These are phyloP conservation scores for Pseudogymnoascus sp. DNA, from an alignment of 2,329 filamentous ascomycete species.

Conservation along the genomic window DNA sequence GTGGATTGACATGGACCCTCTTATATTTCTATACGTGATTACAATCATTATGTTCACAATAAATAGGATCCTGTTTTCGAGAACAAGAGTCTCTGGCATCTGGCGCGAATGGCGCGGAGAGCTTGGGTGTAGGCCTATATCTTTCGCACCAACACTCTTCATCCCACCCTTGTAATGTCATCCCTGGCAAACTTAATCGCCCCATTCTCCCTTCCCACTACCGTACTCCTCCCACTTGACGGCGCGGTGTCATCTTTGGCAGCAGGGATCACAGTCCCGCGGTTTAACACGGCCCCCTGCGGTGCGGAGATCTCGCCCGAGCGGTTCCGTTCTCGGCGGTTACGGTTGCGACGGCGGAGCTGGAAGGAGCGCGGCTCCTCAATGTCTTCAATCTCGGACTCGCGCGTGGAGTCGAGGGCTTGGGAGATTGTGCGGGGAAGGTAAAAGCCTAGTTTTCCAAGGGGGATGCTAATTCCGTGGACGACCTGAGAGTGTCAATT, in stretches of 20 bases:
- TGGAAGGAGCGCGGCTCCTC: constrained; percentile 5
- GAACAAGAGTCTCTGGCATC: neutral
- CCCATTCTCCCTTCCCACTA: neutral
- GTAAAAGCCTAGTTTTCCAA: constrained; percentile 55
- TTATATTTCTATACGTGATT: neutral
- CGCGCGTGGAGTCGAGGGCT: constrained; percentile 36
- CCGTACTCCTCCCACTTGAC: neutral
- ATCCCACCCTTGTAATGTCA: neutral
- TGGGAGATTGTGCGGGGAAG: constrained; percentile 56
- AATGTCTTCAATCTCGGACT: constrained; percentile 15
- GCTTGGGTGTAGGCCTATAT: neutral
- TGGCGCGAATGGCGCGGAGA: neutral
- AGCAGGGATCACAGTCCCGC: neutral
- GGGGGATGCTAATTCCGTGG: constrained; percentile 73
- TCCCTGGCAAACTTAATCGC: neutral
- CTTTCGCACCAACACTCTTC: neutral
- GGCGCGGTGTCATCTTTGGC: neutral
- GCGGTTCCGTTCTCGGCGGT: neutral
- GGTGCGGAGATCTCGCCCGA: neutral
- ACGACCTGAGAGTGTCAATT: constrained; percentile 45
- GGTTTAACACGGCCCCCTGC: neutral
- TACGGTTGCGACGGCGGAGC: neutral
- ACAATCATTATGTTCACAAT: neutral
- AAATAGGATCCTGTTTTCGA: neutral
- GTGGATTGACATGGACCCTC: neutral